Evolutionary conservation across 805 yeast genomes (phyloP).

Genomic region (Starmerella vitae): DNA sequence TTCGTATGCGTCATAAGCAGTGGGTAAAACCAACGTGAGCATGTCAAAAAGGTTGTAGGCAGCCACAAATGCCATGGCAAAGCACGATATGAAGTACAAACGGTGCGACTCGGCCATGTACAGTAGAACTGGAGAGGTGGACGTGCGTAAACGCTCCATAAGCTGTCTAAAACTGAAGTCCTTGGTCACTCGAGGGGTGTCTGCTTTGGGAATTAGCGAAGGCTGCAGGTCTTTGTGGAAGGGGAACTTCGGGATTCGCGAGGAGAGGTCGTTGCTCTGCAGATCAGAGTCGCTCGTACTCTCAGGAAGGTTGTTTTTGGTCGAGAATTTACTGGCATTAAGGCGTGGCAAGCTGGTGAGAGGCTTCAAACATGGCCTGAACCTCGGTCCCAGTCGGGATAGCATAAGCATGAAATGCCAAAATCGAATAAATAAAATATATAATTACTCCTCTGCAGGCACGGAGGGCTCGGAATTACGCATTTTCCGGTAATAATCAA

Average conservation of each 20-base stretch:
- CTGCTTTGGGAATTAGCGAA: constrained; percentile 58
- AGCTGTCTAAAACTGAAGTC: constrained; percentile 46
- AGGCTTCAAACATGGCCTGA: neutral
- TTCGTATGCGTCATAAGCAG: constrained; percentile 38
- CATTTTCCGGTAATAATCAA: constrained; percentile 25
- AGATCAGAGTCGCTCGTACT: constrained; percentile 17
- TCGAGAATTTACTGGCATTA: constrained; percentile 4
- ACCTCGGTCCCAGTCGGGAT: too few relatives aligned
- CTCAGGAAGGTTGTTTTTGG: neutral
- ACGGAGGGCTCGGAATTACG: too few relatives aligned
- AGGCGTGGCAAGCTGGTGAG: neutral
- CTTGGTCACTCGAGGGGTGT: constrained; percentile 59
- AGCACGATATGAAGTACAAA: constrained; percentile 55
- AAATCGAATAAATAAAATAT: too few relatives aligned
- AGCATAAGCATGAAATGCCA: too few relatives aligned
- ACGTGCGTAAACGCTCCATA: constrained; percentile 40
- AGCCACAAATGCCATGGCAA: constrained; percentile 53
- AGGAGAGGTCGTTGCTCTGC: constrained; percentile 35
- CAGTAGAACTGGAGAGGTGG: constrained; percentile 53
- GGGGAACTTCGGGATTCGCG: constrained; percentile 55
- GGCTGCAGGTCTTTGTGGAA: constrained; percentile 51
- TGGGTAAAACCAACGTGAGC: constrained; percentile 41
- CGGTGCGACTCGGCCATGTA: constrained; percentile 79
- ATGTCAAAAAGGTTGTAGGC: constrained; percentile 48
- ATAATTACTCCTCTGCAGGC: too few relatives aligned